Conservation (phyloP, 2,329 filamentous ascomycete species). For the Ophiostoma sp. region DNA sequence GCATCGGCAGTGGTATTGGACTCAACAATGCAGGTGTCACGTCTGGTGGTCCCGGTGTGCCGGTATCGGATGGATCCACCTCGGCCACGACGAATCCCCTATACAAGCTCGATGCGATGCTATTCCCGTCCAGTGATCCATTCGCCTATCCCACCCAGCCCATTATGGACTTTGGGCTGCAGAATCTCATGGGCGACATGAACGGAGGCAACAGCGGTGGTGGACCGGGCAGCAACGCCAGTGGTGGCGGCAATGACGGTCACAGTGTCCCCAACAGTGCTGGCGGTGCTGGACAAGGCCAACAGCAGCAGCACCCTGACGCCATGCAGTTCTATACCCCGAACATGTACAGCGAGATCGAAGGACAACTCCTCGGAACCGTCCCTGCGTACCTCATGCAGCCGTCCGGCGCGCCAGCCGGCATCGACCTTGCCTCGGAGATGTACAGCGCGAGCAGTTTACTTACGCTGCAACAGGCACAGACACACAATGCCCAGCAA, state of each 20-base stretch:
- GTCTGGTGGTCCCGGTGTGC: background rate
- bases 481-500: constrained; percentile 24
- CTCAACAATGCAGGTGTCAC: background rate
- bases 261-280: constrained; percentile 30
- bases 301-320: constrained; percentile 37
- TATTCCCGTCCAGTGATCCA: constrained; percentile 77
- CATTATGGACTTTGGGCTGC: constrained; percentile 55
- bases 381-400: constrained; percentile 40
- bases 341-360: constrained; percentile 62
- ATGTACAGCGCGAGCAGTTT: constrained; percentile 29
- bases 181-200: constrained; percentile 12
- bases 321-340: constrained; percentile 53
- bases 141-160: constrained; percentile 77
- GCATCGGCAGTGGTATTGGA: background rate
- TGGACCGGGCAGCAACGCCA: constrained; percentile 30
- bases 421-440: constrained; percentile 26
- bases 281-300: constrained; percentile 26
- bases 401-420: constrained; percentile 17
- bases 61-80: constrained; percentile 9
- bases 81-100: constrained; percentile 47
- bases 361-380: constrained; percentile 71
- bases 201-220: constrained; percentile 28
- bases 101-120: constrained; percentile 72
- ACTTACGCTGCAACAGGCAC: constrained; percentile 26
- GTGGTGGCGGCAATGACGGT: constrained; percentile 22